These are phyloP conservation scores for Suillus paluster DNA, from an alignment of 768 basidiomycete species.

Conservation along the genomic window DNA sequence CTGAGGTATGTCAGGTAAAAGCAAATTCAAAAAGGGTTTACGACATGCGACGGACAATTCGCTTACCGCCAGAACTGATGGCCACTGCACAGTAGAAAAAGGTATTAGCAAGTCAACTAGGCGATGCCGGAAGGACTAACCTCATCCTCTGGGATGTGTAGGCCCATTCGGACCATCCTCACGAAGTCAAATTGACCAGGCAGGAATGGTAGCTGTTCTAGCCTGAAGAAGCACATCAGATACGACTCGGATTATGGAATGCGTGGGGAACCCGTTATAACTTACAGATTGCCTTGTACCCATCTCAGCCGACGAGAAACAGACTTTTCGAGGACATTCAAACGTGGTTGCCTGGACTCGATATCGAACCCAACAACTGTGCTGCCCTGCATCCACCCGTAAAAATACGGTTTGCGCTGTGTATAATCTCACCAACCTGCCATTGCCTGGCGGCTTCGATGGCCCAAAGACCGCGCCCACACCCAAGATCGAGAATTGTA, in stretches of 20 bases:
- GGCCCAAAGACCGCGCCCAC: constrained; percentile 73
- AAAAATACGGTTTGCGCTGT: constrained; percentile 6
- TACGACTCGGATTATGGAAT: constrained; percentile 7
- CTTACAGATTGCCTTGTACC: constrained; percentile 76
- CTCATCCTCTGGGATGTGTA: constrained; percentile 76
- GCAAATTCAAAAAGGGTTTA: constrained; percentile 20
- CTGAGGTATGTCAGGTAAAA: constrained; percentile 38
- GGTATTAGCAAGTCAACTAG: constrained; percentile 15
- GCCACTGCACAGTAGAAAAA: constrained; percentile 52
- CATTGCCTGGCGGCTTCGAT: constrained; percentile 70
- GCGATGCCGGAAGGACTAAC: constrained; percentile 34
- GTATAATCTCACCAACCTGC: constrained; percentile 48
- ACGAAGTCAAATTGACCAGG: constrained; percentile 66
- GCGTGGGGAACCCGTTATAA: constrained; percentile 25
- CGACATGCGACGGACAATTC: constrained; percentile 14
- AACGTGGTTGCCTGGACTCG: constrained; percentile 55
- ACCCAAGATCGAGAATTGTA: constrained; percentile 69
- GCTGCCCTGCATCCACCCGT: constrained; percentile 44
- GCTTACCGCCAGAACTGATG: constrained; percentile 62
- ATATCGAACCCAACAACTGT: constrained; percentile 66
- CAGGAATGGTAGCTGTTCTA: constrained; percentile 67
- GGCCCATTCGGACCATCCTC: constrained; percentile 63
- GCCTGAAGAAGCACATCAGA: constrained; percentile 40
- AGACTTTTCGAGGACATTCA: constrained; percentile 39
- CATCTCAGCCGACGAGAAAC: constrained; percentile 59